A percentile compares a stretch with the other conserved stretches of the same genome.
phyloP scores from a whole-genome alignment of 371 early-diverging fungal genomes.

The Rhizopus microsporus region DNA sequence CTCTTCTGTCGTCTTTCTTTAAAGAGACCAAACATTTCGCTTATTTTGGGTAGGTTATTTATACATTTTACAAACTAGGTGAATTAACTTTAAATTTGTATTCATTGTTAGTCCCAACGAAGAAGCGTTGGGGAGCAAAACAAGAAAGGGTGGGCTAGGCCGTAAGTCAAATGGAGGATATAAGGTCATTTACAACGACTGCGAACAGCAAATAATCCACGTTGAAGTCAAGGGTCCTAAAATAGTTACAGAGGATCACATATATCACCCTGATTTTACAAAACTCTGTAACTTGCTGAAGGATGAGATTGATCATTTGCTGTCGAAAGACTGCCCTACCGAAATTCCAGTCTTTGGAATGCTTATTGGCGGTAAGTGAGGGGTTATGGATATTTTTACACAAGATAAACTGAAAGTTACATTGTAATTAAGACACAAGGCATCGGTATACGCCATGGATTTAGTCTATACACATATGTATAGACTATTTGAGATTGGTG shows the following conservation, averaged over 20 bases:
- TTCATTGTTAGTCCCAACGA: no score
- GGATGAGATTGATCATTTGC: background rate
- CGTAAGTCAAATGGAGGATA: background rate
- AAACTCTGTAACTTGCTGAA: background rate
- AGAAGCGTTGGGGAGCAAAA: no score
- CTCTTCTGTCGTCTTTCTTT: no score
- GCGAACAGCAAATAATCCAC: background rate
- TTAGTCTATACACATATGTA: constrained; percentile 2
- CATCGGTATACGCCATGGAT: background rate
- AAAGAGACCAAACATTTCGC: no score
- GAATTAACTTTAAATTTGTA: no score
- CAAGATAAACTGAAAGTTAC: no score
- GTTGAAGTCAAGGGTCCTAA: background rate
- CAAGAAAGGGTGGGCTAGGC: no score
- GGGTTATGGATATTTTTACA: background rate
- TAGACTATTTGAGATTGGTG: background rate
- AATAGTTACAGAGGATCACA: background rate
- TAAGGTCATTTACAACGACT: background rate
- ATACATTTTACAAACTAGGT: no score
- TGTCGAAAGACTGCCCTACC: background rate
- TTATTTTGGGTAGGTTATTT: no score
- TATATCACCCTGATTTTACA: background rate
- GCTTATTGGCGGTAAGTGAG: background rate
- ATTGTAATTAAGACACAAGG: background rate
- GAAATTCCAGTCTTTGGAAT: background rate